Percentiles rank a stretch among this genome's conserved stretches.
These are phyloP conservation scores for Penicillium crustosum DNA, from an alignment of 2,329 filamentous ascomycete genomes.

Conservation along the genomic window DNA sequence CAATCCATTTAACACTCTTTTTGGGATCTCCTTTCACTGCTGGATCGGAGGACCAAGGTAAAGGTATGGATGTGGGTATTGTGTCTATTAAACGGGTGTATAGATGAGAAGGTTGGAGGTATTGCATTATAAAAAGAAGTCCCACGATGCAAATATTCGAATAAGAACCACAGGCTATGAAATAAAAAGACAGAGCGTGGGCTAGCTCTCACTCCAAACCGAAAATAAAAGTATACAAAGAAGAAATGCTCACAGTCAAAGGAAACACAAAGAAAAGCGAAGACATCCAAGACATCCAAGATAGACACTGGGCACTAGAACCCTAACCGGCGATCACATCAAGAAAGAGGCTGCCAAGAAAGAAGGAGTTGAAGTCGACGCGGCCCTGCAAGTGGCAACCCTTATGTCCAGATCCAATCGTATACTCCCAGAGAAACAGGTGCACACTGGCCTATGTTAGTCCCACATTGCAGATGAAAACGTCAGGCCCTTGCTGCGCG, in stretches of 20 bases:
- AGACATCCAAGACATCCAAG: background rate
- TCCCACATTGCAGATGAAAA: background rate
- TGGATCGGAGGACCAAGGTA: constrained; percentile 11
- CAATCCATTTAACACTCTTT: constrained; percentile 58
- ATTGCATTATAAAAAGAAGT: constrained; percentile 2
- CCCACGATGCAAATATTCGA: background rate
- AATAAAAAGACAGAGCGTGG: background rate
- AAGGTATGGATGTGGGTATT: constrained; percentile 10
- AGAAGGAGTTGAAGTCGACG: constrained; percentile 2
- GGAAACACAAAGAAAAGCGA: background rate
- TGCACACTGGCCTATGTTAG: background rate
- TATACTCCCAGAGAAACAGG: background rate
- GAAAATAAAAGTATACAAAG: background rate
- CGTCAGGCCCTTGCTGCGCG: constrained; percentile 1
- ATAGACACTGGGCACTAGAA: background rate
- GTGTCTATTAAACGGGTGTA: constrained; percentile 23
- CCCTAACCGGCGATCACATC: background rate
- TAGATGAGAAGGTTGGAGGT: constrained; percentile 10
- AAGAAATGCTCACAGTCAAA: background rate
- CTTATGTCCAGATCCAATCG: background rate
- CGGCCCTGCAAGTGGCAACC: constrained; percentile 2
- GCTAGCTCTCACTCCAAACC: background rate
- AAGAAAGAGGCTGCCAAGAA: constrained; percentile 9
- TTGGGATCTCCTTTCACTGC: constrained; percentile 34
- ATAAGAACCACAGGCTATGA: background rate